Percentiles rank a stretch among this genome's conserved stretches.
Evolutionary conservation across 176 grass and related monocot species (phyloP).

Genomic region (Pontederia crassipes): DNA sequence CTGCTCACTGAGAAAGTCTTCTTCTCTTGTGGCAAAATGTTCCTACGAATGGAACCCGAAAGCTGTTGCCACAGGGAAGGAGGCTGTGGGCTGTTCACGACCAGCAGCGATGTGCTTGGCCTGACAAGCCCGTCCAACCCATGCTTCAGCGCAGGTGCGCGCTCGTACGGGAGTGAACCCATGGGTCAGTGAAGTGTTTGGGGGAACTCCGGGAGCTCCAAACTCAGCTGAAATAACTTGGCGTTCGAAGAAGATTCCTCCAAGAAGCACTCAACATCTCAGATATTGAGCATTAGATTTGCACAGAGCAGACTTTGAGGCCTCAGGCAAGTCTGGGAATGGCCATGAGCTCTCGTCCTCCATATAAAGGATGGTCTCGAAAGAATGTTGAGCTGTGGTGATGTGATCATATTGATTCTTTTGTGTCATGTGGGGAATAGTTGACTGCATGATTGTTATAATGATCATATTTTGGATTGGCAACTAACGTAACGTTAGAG

Average conservation of each 20-base stretch:
- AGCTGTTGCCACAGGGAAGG: slow-evolving; percentile 34
- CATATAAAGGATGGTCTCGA: no score
- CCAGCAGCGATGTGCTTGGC: slow-evolving; percentile 4
- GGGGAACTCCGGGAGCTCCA: slow-evolving; percentile 9
- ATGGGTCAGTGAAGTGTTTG: slow-evolving; percentile 20
- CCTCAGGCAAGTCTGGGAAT: no score
- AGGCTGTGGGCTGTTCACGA: slow-evolving; percentile 30
- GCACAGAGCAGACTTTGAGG: not conserved
- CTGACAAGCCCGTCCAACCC: not conserved
- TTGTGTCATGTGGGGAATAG: no score
- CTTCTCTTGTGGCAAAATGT: slow-evolving; percentile 1
- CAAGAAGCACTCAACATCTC: not conserved
- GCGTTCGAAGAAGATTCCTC: not conserved
- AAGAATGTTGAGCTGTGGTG: no score
- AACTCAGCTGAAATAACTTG: not conserved
- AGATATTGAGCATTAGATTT: not conserved
- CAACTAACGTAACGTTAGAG: no score
- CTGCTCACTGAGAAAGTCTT: slow-evolving; percentile 1
- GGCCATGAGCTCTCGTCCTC: no score
- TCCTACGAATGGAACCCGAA: slow-evolving; percentile 18
- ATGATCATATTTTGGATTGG: no score
- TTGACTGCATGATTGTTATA: no score
- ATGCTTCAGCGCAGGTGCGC: not conserved
- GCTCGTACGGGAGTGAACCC: not conserved
- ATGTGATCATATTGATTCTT: no score